Evolutionary conservation across 2,329 filamentous ascomycete species (phyloP).

Genomic region (Aspergillus neotritici): DNA sequence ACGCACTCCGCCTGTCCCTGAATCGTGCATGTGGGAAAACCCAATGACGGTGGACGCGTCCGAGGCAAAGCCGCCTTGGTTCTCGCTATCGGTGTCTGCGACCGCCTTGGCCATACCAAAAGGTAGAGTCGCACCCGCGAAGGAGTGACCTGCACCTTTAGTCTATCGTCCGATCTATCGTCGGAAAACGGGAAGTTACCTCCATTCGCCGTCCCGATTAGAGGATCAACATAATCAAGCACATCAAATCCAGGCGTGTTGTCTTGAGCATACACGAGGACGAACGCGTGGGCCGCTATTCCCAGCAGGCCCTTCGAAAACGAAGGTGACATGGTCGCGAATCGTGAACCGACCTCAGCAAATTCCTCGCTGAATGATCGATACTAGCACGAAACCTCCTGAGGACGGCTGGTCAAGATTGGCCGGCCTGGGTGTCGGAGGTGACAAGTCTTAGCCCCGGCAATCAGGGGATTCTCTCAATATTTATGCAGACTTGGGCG

Average conservation of each 20-base stretch:
- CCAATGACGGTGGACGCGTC: conserved; percentile 48
- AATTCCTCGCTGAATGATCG: no score
- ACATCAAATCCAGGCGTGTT: conserved; percentile 24
- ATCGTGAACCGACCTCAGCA: no score
- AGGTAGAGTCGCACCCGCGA: conserved; percentile 51
- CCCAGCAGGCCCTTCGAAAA: no score
- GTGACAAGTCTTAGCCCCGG: no score
- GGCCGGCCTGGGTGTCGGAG: no score
- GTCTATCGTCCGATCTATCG: not conserved
- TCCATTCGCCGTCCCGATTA: conserved; percentile 53
- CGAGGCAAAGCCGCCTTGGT: conserved; percentile 54
- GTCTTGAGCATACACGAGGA: not conserved
- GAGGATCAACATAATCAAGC: conserved; percentile 44
- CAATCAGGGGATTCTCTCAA: no score
- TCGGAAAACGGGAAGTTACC: conserved; percentile 17
- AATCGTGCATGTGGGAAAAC: conserved; percentile 51
- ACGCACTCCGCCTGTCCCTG: conserved; percentile 45
- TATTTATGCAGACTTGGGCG: no score
- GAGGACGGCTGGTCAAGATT: no score
- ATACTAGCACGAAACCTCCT: no score
- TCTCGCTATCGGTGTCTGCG: conserved; percentile 49
- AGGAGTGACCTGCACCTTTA: conserved; percentile 46
- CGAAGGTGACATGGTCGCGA: no score
- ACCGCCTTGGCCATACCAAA: conserved; percentile 54
- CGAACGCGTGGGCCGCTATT: not conserved